A percentile compares a stretch with the other conserved stretches of the same genome.
phyloP scores from a whole-genome alignment of 1,284 basidiomycete genomes.

The Leccinum colubrinum region DNA sequence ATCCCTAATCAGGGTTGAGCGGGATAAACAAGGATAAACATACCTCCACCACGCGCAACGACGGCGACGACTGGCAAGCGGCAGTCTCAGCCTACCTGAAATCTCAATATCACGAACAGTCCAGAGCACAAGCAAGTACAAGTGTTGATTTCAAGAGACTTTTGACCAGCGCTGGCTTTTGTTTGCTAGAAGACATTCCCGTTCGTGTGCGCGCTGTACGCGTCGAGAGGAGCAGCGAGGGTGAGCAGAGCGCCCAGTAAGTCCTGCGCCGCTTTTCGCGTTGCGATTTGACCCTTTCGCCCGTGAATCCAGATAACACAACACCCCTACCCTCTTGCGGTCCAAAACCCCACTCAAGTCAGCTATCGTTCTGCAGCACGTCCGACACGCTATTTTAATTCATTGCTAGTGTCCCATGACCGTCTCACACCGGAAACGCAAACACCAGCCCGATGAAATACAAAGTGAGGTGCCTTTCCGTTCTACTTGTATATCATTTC shows the following conservation, averaged over 20 bases:
- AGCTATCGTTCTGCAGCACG: background rate
- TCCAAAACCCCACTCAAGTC: background rate
- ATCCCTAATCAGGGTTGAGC: slow-evolving; percentile 2
- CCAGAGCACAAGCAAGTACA: background rate
- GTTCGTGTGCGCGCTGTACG: background rate
- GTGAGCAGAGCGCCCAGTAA: slow-evolving; percentile 6
- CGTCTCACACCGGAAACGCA: slow-evolving; percentile 72
- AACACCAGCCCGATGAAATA: slow-evolving; percentile 71
- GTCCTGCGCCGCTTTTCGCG: background rate
- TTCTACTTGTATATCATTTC: slow-evolving; percentile 22
- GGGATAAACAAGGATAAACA: slow-evolving; percentile 22
- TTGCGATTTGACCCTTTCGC: background rate
- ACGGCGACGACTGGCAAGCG: slow-evolving; percentile 11
- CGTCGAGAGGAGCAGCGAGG: background rate
- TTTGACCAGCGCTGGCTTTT: background rate
- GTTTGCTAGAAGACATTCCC: background rate
- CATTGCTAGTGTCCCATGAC: slow-evolving; percentile 49
- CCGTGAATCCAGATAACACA: background rate
- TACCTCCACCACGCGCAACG: slow-evolving; percentile 11
- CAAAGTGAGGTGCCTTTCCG: slow-evolving; percentile 50
- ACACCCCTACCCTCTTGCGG: background rate
- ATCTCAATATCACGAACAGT: background rate
- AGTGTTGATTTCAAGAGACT: background rate
- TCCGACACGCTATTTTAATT: background rate
- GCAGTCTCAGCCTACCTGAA: background rate